Conservation (phyloP, 2,329 filamentous ascomycete species). For the Periconia sp. region DNA sequence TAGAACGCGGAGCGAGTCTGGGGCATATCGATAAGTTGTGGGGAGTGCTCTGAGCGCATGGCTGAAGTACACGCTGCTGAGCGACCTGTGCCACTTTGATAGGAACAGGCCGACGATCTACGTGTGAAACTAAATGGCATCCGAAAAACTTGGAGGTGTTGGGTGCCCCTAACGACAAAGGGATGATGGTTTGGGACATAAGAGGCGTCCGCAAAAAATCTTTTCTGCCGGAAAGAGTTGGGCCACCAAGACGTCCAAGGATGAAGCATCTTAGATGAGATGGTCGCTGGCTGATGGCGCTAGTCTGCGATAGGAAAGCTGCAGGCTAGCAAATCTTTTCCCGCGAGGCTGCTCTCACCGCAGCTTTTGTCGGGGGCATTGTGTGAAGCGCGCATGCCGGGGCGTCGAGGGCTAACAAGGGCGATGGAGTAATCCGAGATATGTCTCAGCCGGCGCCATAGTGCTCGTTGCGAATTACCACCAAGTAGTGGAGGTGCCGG, state of each 20-base stretch:
- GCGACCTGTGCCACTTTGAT: constrained; percentile 22
- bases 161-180: too few species aligned
- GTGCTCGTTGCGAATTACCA: constrained; percentile 9
- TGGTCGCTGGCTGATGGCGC: constrained; percentile 9
- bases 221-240: constrained; percentile 1
- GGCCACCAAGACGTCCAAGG: constrained; percentile 1
- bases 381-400: constrained; percentile 6
- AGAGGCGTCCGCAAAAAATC: constrained; percentile 1
- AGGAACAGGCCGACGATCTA: constrained; percentile 9
- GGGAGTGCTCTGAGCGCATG: constrained; percentile 21
- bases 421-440: neutral
- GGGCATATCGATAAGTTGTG: constrained; percentile 36
- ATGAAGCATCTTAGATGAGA: constrained; percentile 1
- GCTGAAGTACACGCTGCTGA: constrained; percentile 23
- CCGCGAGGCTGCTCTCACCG: constrained; percentile 13
- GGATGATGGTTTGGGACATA: too few species aligned
- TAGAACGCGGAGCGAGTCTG: constrained; percentile 25
- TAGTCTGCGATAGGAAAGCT: constrained; percentile 14
- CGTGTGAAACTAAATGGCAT: neutral
- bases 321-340: constrained; percentile 6
- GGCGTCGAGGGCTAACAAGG: neutral
- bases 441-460: constrained; percentile 7
- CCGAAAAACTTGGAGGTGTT: too few species aligned
- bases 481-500: constrained; percentile 2
- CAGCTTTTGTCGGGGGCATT: constrained; percentile 10